Evolutionary conservation across 2,329 filamentous ascomycete species (phyloP).

Genomic region (Aspergillus phoenicis): DNA sequence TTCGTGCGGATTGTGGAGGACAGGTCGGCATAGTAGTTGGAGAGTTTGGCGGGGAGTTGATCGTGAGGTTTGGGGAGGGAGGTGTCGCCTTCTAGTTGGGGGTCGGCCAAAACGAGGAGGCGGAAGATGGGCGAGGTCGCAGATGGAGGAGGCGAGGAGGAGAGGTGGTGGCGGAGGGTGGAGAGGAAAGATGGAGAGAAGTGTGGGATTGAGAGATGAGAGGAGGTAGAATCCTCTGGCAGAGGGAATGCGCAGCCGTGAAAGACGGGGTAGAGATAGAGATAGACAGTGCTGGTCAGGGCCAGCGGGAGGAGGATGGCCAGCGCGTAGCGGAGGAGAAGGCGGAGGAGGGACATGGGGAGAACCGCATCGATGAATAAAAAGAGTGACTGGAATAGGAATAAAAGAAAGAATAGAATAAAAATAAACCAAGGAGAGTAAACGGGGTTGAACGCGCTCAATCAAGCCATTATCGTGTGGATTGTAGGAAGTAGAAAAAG

Average conservation of each 20-base stretch:
- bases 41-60: slow-evolving; percentile 46
- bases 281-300: slow-evolving; percentile 69
- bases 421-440: not conserved
- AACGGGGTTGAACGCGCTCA: not conserved
- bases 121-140: slow-evolving; percentile 69
- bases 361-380: not conserved
- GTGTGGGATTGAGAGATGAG: not conserved
- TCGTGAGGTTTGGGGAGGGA: slow-evolving; percentile 65
- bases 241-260: slow-evolving; percentile 77
- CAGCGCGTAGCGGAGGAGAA: slow-evolving; percentile 49
- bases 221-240: slow-evolving; percentile 30
- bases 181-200: slow-evolving; percentile 30
- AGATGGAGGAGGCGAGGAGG: slow-evolving; percentile 18
- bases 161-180: slow-evolving; percentile 43
- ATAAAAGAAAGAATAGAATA: slow-evolving; percentile 2
- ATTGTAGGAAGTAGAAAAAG: not conserved
- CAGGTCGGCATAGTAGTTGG: slow-evolving; percentile 35
- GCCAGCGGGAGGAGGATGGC: slow-evolving; percentile 65
- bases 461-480: not conserved
- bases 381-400: slow-evolving; percentile 7
- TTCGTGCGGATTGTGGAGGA: not conserved
- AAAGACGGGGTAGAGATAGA: slow-evolving; percentile 86
- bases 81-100: slow-evolving; percentile 89
- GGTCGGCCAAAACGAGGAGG: slow-evolving; percentile 84
- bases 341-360: slow-evolving; percentile 56